Conservation (phyloP, 1,284 basidiomycete genomes). For the Anthracocystis walkeri region DNA sequence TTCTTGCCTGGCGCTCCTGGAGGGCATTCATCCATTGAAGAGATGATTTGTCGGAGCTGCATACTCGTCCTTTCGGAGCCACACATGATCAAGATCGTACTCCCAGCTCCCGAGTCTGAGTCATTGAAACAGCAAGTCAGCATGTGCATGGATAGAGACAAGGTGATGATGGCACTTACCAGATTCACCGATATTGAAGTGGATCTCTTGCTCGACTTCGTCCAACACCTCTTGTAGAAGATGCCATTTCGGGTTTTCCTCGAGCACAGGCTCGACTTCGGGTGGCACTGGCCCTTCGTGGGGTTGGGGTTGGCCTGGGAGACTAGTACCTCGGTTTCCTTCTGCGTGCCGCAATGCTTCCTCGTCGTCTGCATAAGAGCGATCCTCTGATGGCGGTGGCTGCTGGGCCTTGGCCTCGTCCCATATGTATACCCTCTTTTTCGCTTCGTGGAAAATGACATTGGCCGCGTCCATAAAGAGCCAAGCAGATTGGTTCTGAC, state of each 20-base stretch:
- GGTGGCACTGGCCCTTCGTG: slow-evolving; percentile 72
- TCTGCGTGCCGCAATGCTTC: slow-evolving; percentile 65
- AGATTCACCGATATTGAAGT: slow-evolving; percentile 70
- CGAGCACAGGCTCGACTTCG: slow-evolving; percentile 85
- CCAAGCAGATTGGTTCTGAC: slow-evolving; percentile 81
- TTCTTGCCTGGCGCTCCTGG: slow-evolving; percentile 64
- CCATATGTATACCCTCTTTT: slow-evolving; percentile 80
- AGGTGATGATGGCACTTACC: slow-evolving; percentile 15
- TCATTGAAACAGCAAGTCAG: slow-evolving; percentile 13
- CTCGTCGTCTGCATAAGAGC: slow-evolving; percentile 59
- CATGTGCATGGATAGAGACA: not conserved
- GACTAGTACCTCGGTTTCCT: slow-evolving; percentile 1
- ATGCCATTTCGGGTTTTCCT: slow-evolving; percentile 95
- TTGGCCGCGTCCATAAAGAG: slow-evolving; percentile 90
- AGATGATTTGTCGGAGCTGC: slow-evolving; percentile 61
- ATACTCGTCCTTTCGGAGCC: slow-evolving; percentile 53
- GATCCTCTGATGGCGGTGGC: not conserved
- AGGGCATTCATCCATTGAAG: slow-evolving; percentile 51
- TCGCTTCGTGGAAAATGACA: slow-evolving; percentile 85
- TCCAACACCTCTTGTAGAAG: slow-evolving; percentile 85
- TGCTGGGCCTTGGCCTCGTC: slow-evolving; percentile 60
- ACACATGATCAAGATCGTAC: slow-evolving; percentile 67
- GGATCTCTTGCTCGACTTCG: slow-evolving; percentile 90
- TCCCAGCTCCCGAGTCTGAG: slow-evolving; percentile 32
- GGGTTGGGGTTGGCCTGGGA: not conserved